A percentile compares a stretch with the other conserved stretches of the same genome.
Conservation (phyloP, 2,329 filamentous ascomycete species). For the Graphilbum fragrans region DNA sequence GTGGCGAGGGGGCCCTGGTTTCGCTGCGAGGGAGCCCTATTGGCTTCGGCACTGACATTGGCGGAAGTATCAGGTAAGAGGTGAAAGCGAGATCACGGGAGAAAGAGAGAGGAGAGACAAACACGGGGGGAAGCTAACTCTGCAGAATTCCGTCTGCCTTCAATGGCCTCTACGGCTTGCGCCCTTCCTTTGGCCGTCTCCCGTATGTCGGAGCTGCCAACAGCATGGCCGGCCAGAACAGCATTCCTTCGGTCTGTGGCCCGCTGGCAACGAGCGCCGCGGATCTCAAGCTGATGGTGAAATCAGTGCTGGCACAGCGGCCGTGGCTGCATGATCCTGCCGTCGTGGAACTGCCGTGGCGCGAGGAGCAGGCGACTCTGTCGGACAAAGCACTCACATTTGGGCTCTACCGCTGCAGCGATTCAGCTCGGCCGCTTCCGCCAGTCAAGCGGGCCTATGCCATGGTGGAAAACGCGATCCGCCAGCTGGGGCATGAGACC, state of each 20-base stretch:
- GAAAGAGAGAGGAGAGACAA: not conserved
- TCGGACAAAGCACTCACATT: not conserved
- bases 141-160: constrained; percentile 20
- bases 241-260: constrained; percentile 43
- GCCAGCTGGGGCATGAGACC: not conserved
- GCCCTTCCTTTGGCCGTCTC: constrained; percentile 15
- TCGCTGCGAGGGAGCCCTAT: constrained; percentile 19
- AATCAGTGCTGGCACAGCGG: constrained; percentile 40
- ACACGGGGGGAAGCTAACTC: no score
- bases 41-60: constrained; percentile 24
- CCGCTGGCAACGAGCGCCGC: constrained; percentile 43
- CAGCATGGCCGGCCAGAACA: constrained; percentile 41
- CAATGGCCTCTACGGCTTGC: constrained; percentile 18
- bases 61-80: constrained; percentile 8
- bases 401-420: not conserved
- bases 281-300: constrained; percentile 38
- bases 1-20: constrained; percentile 23
- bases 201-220: constrained; percentile 12
- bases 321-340: constrained; percentile 58
- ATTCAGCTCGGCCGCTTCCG: not conserved
- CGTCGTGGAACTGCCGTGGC: constrained; percentile 55
- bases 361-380: not conserved
- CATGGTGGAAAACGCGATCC: not conserved
- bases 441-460: not conserved
- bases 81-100: no score